Conservation (phyloP, 2,329 filamentous ascomycete genomes). For the Trichoderma atroviride region DNA sequence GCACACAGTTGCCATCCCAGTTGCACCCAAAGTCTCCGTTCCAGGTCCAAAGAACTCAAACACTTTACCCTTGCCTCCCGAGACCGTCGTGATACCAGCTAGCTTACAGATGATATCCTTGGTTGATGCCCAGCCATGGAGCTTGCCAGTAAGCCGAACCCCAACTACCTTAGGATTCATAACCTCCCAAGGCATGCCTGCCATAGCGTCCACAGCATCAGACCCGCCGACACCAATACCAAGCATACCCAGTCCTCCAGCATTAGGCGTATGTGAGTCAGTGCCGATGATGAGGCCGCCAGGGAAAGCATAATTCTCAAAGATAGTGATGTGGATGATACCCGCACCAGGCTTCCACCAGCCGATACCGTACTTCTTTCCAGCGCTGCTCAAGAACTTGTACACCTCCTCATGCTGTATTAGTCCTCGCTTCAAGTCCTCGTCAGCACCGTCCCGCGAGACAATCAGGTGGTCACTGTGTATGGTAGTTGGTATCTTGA, state of each 20-base stretch:
- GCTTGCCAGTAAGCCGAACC: slow-evolving; percentile 86
- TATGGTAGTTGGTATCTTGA: too few species aligned
- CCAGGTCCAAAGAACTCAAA: slow-evolving; percentile 77
- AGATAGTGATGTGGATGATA: slow-evolving; percentile 98
- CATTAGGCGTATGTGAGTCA: slow-evolving; percentile 97
- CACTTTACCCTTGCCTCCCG: slow-evolving; percentile 93
- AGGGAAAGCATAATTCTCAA: slow-evolving; percentile 99
- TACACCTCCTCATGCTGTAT: slow-evolving; percentile 86
- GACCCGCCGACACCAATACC: slow-evolving; percentile 97
- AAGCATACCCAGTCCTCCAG: slow-evolving; percentile 90
- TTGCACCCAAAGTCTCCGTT: slow-evolving; percentile 72
- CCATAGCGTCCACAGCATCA: slow-evolving; percentile 98
- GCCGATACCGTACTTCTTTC: slow-evolving; percentile 99
- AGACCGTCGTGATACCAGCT: slow-evolving; percentile 93
- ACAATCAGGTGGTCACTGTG: too few species aligned
- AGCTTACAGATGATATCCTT: slow-evolving; percentile 95
- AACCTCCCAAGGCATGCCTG: slow-evolving; percentile 93
- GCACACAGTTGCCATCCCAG: slow-evolving; percentile 83
- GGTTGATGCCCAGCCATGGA: slow-evolving; percentile 82
- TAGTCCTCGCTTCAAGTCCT: too few species aligned
- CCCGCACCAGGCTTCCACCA: slow-evolving; percentile 99
- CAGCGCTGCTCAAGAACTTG: slow-evolving; percentile 90
- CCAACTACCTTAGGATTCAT: slow-evolving; percentile 98
- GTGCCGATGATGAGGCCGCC: slow-evolving; percentile 97
- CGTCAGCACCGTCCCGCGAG: too few species aligned